phyloP scores from a whole-genome alignment of 140 eudicot genomes.

The Anethum foeniculum region DNA sequence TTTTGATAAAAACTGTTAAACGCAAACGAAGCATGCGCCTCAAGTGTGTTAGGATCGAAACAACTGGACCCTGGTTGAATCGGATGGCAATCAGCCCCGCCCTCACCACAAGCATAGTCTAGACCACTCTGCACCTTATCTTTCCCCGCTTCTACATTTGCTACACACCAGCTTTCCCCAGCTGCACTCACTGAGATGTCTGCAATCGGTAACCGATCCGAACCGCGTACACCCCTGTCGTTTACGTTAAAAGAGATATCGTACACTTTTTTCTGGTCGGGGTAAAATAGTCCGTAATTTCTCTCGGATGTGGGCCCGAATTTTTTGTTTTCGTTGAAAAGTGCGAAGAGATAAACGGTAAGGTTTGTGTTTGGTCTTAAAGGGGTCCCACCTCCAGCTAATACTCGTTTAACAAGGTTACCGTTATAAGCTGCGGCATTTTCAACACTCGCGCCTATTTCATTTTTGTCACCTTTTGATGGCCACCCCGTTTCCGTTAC shows the following conservation, averaged over 20 bases:
- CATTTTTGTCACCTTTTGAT: constrained; percentile 62
- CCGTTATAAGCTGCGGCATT: constrained; percentile 82
- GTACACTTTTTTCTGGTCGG: constrained; percentile 56
- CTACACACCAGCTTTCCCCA: constrained; percentile 85
- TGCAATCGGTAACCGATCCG: constrained; percentile 20
- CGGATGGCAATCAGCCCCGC: constrained; percentile 91
- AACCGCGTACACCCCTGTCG: too few relatives aligned
- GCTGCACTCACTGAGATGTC: constrained; percentile 26
- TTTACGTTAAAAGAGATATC: constrained; percentile 43
- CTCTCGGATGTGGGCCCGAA: constrained; percentile 75
- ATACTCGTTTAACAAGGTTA: constrained; percentile 51
- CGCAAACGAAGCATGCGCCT: constrained; percentile 87
- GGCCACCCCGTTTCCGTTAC: constrained; percentile 98
- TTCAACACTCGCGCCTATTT: constrained; percentile 57
- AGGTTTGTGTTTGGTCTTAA: constrained; percentile 64
- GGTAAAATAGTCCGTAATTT: constrained; percentile 87
- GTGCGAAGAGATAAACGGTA: constrained; percentile 67
- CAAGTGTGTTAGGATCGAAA: constrained; percentile 82
- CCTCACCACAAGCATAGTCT: constrained; percentile 94
- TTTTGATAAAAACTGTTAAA: constrained; percentile 86
- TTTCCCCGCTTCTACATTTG: constrained; percentile 57
- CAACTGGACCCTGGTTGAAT: constrained; percentile 92
- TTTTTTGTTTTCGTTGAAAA: constrained; percentile 81
- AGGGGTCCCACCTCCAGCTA: constrained; percentile 87
- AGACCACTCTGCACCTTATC: constrained; percentile 70